A percentile compares a stretch with the other conserved stretches of the same genome.
phyloP scores from a whole-genome alignment of 768 basidiomycete species.

The Pisolithus sp. region DNA sequence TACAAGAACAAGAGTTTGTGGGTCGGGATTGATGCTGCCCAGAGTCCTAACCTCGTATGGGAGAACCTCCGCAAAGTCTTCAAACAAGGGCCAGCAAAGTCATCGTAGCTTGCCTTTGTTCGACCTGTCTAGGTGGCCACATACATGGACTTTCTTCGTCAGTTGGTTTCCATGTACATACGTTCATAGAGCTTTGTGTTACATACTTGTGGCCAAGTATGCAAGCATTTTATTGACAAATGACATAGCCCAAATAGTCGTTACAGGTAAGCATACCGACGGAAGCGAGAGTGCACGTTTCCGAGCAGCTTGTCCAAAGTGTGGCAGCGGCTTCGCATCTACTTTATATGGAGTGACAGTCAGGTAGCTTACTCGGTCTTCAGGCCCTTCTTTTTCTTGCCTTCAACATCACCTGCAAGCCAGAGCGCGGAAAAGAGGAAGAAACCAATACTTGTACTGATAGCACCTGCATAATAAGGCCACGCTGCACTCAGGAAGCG shows the following conservation, averaged over 20 bases:
- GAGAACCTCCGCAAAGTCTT: constrained; percentile 67
- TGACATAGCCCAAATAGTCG: too few relatives aligned
- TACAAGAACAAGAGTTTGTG: constrained; percentile 90
- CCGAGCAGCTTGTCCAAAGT: not conserved
- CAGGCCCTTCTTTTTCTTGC: constrained; percentile 43
- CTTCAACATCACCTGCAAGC: constrained; percentile 76
- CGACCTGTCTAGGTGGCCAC: not conserved
- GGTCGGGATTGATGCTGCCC: constrained; percentile 89
- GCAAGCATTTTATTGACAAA: too few relatives aligned
- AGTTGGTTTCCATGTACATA: constrained; percentile 23
- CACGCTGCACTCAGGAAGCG: constrained; percentile 93
- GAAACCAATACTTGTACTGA: constrained; percentile 83
- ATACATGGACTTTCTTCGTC: constrained; percentile 3
- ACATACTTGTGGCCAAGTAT: not conserved
- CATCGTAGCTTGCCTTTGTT: constrained; percentile 3
- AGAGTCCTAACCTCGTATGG: constrained; percentile 91
- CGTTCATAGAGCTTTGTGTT: constrained; percentile 12
- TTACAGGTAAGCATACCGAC: too few relatives aligned
- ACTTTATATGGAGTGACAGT: not conserved
- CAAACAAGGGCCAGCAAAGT: constrained; percentile 19
- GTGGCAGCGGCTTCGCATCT: not conserved
- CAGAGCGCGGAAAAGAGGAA: constrained; percentile 82
- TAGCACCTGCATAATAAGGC: constrained; percentile 91
- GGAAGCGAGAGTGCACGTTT: too few relatives aligned
- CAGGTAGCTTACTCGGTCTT: constrained; percentile 22